Evolutionary conservation across 192 early-diverging fungal genomes (phyloP).

Genomic region (Diversispora epigaea): DNA sequence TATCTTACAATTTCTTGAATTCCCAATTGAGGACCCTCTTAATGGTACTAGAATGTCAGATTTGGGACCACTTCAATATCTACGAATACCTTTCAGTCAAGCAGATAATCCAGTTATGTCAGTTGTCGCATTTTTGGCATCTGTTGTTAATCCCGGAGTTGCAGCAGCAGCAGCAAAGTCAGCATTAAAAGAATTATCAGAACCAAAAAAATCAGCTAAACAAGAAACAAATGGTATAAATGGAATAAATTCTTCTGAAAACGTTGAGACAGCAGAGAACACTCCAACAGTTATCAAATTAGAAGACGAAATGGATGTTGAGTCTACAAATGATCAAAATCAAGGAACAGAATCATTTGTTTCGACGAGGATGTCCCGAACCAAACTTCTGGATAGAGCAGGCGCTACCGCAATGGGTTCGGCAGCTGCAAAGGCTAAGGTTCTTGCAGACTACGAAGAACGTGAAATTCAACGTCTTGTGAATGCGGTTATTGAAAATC

Average conservation of each 20-base stretch:
- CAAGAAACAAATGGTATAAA: constrained; percentile 26
- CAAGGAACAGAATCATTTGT: neutral
- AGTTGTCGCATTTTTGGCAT: constrained; percentile 83
- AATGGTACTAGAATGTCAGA: constrained; percentile 46
- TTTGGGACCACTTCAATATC: constrained; percentile 67
- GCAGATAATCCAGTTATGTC: constrained; percentile 91
- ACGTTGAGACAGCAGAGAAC: constrained; percentile 13
- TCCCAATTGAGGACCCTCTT: constrained; percentile 88
- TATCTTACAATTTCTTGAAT: constrained; percentile 80
- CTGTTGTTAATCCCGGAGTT: constrained; percentile 83
- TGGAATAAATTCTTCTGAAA: neutral
- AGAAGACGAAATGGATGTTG: constrained; percentile 41
- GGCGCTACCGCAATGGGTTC: constrained; percentile 87
- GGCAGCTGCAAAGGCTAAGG: constrained; percentile 87
- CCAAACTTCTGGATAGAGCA: constrained; percentile 67
- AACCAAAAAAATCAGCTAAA: constrained; percentile 33
- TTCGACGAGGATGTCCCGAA: constrained; percentile 36
- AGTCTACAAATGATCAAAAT: constrained; percentile 27
- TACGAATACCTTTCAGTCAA: constrained; percentile 71
- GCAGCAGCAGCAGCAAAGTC: constrained; percentile 85
- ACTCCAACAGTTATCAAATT: constrained; percentile 22
- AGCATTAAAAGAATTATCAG: constrained; percentile 69
- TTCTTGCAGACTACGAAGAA: constrained; percentile 81
- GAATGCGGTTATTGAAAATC: constrained; percentile 78
- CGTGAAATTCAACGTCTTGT: constrained; percentile 81